Conservation (phyloP, 345 rosid genomes). For the Salix suchowensis region DNA sequence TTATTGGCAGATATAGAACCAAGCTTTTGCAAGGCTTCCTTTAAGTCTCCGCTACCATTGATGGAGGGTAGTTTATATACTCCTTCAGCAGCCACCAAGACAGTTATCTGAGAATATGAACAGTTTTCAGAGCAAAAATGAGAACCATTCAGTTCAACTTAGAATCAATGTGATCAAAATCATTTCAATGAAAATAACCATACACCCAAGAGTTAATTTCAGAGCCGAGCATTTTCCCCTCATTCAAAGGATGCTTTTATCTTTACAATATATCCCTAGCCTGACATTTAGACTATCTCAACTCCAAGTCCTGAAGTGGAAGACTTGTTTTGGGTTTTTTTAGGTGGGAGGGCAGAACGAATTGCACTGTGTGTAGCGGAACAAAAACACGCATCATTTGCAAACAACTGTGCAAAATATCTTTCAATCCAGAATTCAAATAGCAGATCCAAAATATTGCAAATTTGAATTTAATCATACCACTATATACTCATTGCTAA, state of each 20-base stretch:
- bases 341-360: background rate
- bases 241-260: too few species aligned
- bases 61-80: constrained; percentile 65
- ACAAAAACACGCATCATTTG: too few species aligned
- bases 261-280: too few species aligned
- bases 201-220: too few species aligned
- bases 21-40: constrained; percentile 78
- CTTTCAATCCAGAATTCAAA: background rate
- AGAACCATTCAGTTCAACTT: background rate
- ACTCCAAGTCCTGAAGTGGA: too few species aligned
- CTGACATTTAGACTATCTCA: too few species aligned
- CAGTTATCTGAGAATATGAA: constrained; percentile 53
- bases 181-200: too few species aligned
- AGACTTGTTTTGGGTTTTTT: too few species aligned
- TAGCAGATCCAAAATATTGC: background rate
- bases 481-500: constrained; percentile 88
- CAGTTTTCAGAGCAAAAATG: background rate
- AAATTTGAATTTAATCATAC: constrained; percentile 35
- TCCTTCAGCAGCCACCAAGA: constrained; percentile 93
- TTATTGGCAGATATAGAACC: constrained; percentile 67
- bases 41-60: constrained; percentile 62
- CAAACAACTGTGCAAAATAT: background rate
- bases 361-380: background rate
- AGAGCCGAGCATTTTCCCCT: too few species aligned
- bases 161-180: too few species aligned